Base-by-base conservation (phyloP, 768 basidiomycete species). In the Hydnomerulius pinastri region DNA sequence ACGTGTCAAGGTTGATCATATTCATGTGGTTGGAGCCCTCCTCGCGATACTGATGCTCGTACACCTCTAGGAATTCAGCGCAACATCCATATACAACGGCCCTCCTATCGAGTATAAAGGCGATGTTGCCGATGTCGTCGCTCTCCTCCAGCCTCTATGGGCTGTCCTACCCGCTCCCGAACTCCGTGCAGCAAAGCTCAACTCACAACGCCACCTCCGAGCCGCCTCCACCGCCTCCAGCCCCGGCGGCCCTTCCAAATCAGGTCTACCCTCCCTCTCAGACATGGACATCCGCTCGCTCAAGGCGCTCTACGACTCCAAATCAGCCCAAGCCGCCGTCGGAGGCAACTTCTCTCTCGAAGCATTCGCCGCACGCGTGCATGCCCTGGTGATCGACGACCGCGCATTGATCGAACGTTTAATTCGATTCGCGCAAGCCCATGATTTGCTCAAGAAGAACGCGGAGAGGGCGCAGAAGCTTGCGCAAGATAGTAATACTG, bases 381-480 rank as follows among this genome's bases (percentile, higher is more conserved):
- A 88, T 59, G 85, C 89, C 3, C 76, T 97, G 49, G 76, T 97
- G 45, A 75, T 79, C 28, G 96, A 97, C 66, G 92, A 95, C 59
- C 81, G 84, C 21, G 77, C 87, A 17, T 70, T 98, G 52, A 91
- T 94, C 53, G 89, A 92, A 67, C 80, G 93, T 27, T 72, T 94
- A 32, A 73, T 92, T 43, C 82, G 91, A 21, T 89, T 92, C 58
- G 93, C 90, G 2, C 86, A 91, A 67, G 90, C 92, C 43, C 88
- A 95, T 51, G 93, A 96, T 57, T 63, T 95, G 56, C 77, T 96
- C 53, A 96, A 93, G 78, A 89, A 86, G 72, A 94, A 93, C 62
- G 92, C 92, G 17, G 92, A 92, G 62, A 77, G 92, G 42, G 93
- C 92, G 18, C 89, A 94, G 75, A 92, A 92, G 69, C 77, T 96